Base-by-base conservation (phyloP, 2,329 filamentous ascomycete genomes). In the Trichoderma atroviride region DNA sequence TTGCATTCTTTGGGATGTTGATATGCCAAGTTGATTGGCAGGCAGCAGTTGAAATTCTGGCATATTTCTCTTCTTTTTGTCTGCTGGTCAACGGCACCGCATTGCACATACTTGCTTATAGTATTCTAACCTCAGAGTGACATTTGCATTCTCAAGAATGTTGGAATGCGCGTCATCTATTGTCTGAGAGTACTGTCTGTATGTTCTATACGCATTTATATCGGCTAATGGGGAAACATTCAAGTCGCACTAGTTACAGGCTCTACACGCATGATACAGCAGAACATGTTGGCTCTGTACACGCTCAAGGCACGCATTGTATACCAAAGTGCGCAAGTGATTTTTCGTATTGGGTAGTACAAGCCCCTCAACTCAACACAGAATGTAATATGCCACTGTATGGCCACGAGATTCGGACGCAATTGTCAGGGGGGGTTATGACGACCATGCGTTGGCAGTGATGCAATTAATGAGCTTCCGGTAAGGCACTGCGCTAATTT, bases 401-500 rank as follows among this genome's bases (percentile, higher is more conserved):
- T 27, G 13, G 10, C 5, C 10, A 13, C 14, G 33, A 5, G 14
- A 27, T n/a, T 7, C 16, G 14, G 5, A 58, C 27, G 7, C 5
- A 50, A 37, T 9, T 57, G 37, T 33, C 9, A 57, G 29, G 22
- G 29, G 22, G 33, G 13, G 9, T 57, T 29, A 37, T 27, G 24
- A 57, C 47, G 10, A 29, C 33, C 11, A 52, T 40, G 47, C 43
- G 60, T 63, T 63, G 60, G 47, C 60, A 53, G 27, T 37, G 22
- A 47, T 19, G 24, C 40, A 50, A 37, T 58, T 16, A 58, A 59
- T 35, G 64, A 40, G 40, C 24, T 59, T 52, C 14, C 2, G 29
- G 64, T 29, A 31, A 67, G 64, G 55, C 40, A n/a, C 29, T 24
- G 55, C 64, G 40, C 55, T 59, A 59, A 29, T 59, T 50, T 16